Base-by-base conservation (phyloP, 2,329 filamentous ascomycete species). In the Gliomastix tumulicola region DNA sequence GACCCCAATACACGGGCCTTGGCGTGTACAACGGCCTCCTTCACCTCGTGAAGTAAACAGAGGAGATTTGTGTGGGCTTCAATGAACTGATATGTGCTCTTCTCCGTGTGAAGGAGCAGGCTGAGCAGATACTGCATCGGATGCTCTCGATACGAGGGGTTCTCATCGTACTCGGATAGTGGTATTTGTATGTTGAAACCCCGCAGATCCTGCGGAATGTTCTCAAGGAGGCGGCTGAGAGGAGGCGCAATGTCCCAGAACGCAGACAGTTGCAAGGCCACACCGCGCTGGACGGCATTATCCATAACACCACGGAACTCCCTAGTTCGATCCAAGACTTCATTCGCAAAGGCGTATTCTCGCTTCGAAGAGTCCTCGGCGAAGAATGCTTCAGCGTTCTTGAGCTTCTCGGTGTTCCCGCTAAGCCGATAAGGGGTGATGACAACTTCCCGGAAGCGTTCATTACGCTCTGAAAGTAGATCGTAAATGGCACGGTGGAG, bases 201-300 rank as follows among this genome's bases (percentile, higher is more conserved):
- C 8, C 60, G 56, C 10, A 79, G 59, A 30, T 71, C 61, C 2
- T 62, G 55, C 0, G 88, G 89, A 17, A 96, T 81, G 49, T 84
- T 84, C 41, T 94, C 85, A 10, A 94, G 73, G 32, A 97, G 68
- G 13, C 80, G 73, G 19, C 83, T 71, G 1, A 98, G 71, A 4
- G 82, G 79, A 4, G 92, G 92, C 2, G 89, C 90, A 50, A 97
- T 94, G 54, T 98, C 92, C 92, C 92, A 98, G 57, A 97, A 98
- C 0, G 90, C 89, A 9, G 84, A 89, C 3, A 96, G 74, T 60
- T 97, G 92, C 38, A 88, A 77, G 55, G 96, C 88, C 10, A 97
- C 88, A 13, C 90, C 92, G 9, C 86, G 80, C 16, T 81, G 79
- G 17, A 95, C 89, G 38, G 92, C 92, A 48, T 81, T 74, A 55